phyloP scores from a whole-genome alignment of 2,329 filamentous ascomycete species.

The Xylaria sp. region DNA sequence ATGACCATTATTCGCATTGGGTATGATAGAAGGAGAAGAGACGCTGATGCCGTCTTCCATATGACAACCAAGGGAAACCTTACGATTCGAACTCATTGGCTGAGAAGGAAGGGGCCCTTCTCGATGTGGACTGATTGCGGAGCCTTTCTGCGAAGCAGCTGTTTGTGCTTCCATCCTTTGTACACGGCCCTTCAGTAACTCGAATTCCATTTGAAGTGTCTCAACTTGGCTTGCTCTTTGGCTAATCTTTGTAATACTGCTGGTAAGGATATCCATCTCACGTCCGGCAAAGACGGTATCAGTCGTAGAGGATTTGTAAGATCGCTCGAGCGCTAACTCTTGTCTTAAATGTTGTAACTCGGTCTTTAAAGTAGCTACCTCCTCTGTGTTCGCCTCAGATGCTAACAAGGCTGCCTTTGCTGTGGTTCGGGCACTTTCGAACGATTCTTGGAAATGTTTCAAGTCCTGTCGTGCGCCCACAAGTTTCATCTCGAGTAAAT shows the following conservation, averaged over 20 bases:
- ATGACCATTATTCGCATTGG: background rate
- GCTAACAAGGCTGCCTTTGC: conserved; percentile 43
- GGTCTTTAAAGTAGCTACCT: conserved; percentile 48
- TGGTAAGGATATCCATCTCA: conserved; percentile 55
- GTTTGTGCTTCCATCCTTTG: conserved; percentile 50
- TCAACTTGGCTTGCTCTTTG: conserved; percentile 54
- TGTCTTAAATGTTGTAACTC: conserved; percentile 50
- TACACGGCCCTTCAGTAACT: conserved; percentile 53
- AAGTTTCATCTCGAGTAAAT: conserved; percentile 27
- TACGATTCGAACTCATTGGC: conserved; percentile 14
- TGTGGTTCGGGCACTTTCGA: conserved; percentile 41
- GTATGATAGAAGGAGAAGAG: background rate
- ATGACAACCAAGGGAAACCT: conserved; percentile 15
- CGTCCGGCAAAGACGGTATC: conserved; percentile 44
- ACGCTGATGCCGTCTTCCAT: background rate
- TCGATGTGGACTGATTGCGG: conserved; percentile 8
- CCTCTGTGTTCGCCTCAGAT: conserved; percentile 46
- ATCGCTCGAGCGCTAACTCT: conserved; percentile 45
- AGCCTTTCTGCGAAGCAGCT: conserved; percentile 18
- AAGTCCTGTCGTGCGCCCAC: conserved; percentile 22
- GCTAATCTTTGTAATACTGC: conserved; percentile 53
- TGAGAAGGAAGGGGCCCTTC: conserved; percentile 11
- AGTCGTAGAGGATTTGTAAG: conserved; percentile 26
- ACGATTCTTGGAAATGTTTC: conserved; percentile 20
- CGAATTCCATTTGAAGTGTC: conserved; percentile 55